These are phyloP conservation scores for Tetrahymena malaccensis DNA, from an alignment of 73 alveolate species.

Conservation along the genomic window DNA sequence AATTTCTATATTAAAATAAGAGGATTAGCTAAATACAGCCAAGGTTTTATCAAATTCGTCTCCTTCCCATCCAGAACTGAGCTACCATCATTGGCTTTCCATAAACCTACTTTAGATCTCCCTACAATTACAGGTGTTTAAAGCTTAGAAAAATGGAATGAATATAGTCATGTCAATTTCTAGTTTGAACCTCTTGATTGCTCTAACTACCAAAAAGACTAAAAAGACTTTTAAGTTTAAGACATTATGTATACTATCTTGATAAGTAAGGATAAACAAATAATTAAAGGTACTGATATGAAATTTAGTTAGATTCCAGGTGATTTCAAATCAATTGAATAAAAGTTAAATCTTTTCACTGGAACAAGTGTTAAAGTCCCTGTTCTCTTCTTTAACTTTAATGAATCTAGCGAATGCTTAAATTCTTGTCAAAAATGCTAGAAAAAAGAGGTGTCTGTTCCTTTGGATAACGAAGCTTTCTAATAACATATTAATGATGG, in stretches of 20 bases:
- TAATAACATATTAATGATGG: neutral
- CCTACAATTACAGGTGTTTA: neutral
- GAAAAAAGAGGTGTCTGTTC: neutral
- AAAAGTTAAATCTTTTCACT: neutral
- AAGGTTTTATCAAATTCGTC: neutral
- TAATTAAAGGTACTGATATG: neutral
- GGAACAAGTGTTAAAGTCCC: neutral
- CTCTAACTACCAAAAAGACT: neutral
- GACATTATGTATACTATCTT: neutral
- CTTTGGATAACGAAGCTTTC: neutral
- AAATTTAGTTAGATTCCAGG: neutral
- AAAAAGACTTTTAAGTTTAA: neutral
- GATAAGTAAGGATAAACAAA: neutral
- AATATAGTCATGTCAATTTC: neutral
- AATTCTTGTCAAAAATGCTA: neutral
- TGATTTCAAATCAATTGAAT: neutral
- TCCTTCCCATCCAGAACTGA: neutral
- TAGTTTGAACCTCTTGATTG: neutral
- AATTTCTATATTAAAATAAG: neutral
- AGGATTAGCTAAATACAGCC: neutral
- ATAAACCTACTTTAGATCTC: neutral
- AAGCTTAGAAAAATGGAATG: neutral
- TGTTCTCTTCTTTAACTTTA: neutral
- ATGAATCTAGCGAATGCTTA: neutral
- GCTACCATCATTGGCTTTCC: neutral